Percentiles rank a stretch among this genome's conserved stretches.
Evolutionary conservation across 306 rosid species (phyloP).

Genomic region (Cicer bijugum): DNA sequence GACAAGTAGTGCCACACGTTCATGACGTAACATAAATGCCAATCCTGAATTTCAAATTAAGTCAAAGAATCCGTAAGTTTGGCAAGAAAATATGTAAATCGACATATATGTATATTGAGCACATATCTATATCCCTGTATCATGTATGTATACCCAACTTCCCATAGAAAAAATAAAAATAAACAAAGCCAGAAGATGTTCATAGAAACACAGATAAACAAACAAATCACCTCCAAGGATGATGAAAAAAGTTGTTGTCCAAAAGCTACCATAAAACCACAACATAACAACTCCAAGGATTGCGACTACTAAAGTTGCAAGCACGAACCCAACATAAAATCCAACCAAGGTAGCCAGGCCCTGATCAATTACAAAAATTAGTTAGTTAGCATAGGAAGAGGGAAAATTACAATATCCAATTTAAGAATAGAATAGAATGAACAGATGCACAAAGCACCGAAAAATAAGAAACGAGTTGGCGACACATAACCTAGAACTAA

Average conservation of each 20-base stretch:
- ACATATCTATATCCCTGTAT: neutral
- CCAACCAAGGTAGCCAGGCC: constrained; percentile 72
- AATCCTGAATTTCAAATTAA: constrained; percentile 66
- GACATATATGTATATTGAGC: constrained; percentile 8
- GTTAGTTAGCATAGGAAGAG: constrained; percentile 42
- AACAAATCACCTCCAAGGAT: constrained; percentile 81
- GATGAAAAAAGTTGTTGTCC: constrained; percentile 77
- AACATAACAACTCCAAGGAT: constrained; percentile 70
- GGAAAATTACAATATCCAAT: constrained; percentile 24
- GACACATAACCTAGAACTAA: constrained; percentile 18
- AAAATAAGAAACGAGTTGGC: constrained; percentile 6
- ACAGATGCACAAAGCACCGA: constrained; percentile 26
- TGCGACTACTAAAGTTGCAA: constrained; percentile 74
- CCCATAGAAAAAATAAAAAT: neutral
- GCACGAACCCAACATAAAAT: constrained; percentile 65
- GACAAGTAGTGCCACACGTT: constrained; percentile 73
- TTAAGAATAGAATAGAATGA: constrained; percentile 34
- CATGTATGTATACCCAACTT: constrained; percentile 16
- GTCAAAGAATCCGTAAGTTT: constrained; percentile 47
- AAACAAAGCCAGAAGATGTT: constrained; percentile 34
- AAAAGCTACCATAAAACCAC: constrained; percentile 97
- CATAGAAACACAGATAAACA: constrained; percentile 33
- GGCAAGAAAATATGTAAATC: constrained; percentile 36
- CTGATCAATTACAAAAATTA: constrained; percentile 54
- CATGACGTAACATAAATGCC: constrained; percentile 74